Conservation (phyloP, 1,284 basidiomycete genomes). For the Cystobasidium pallidum region DNA sequence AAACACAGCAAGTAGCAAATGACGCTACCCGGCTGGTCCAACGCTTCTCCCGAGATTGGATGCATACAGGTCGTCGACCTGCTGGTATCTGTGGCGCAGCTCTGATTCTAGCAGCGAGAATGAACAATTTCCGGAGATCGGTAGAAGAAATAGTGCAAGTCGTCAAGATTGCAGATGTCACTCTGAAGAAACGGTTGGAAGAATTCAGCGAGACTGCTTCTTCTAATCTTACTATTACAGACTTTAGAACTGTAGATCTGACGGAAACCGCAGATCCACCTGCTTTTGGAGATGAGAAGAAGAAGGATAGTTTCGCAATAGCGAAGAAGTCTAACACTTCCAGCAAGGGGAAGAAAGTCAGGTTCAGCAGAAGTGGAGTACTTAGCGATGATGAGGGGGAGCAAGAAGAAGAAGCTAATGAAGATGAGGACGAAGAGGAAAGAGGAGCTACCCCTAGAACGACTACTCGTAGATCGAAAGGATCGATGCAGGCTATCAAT, state of each 20-base stretch:
- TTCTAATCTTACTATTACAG: constrained; percentile 80
- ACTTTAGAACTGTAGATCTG: constrained; percentile 89
- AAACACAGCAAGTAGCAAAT: constrained; percentile 85
- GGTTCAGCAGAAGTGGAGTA: constrained; percentile 42
- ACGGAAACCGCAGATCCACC: constrained; percentile 91
- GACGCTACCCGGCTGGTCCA: constrained; percentile 93
- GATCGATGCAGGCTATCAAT: constrained; percentile 44
- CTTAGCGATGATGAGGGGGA: constrained; percentile 46
- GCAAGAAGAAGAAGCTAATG: constrained; percentile 46
- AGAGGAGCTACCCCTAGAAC: constrained; percentile 48
- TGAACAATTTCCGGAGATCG: constrained; percentile 95
- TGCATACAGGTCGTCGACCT: constrained; percentile 90
- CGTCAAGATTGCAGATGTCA: constrained; percentile 95
- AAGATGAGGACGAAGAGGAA: constrained; percentile 50
- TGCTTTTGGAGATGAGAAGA: constrained; percentile 75
- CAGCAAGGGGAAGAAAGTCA: constrained; percentile 42
- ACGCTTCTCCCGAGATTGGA: constrained; percentile 96
- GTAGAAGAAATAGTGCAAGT: constrained; percentile 96
- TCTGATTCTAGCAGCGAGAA: constrained; percentile 89
- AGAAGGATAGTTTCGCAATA: constrained; percentile 60
- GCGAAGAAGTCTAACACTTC: constrained; percentile 61
- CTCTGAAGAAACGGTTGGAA: constrained; percentile 88
- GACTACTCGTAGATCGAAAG: constrained; percentile 55
- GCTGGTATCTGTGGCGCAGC: constrained; percentile 97
- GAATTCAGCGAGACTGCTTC: constrained; percentile 92